Base-by-base conservation (phyloP, 371 early-diverging fungal species). In the Rhizopus arrhizus region DNA sequence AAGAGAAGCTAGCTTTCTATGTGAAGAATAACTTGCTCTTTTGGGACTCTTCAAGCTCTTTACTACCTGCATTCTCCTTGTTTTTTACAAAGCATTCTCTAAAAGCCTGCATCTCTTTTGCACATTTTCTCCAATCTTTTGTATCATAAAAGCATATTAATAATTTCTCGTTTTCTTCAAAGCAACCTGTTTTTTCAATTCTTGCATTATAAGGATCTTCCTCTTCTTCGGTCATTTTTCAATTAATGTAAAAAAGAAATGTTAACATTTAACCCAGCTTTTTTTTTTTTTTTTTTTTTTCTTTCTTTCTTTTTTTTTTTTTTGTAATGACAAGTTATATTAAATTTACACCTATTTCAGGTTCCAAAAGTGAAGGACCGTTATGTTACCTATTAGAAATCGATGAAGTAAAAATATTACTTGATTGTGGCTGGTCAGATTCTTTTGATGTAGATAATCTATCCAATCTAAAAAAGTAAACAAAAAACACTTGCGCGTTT, bases 391-490 rank as follows among this genome's bases (percentile, higher is more conserved):
- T 98, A 58, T 78, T 98, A 50, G 94, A 96, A 70, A 87, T 97
- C 33, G 94, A 94, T 67, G 91, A 92, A 57, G 91, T 90, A 35
- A 90, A 88, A 56, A 88, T 98, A 40, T 71, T 98, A 50, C 82
- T 98, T 34, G 98, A 98, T 73, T 96, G 96, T 77, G 98, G 97
- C 15, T 92, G 93, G 89, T 82, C 84, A 50, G 90, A 89, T 69
- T 62, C 73, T 29, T 89, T 92, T 61, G 77, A 92, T 59, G 74
- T 83, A 46, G 85, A 88, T 9, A 87, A 86, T 56, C 77, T 95
- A 31, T 72, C 69, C 38, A 77, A 82, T 51, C 80, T 92, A 32
- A 83, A 84, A 75, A 83, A 87, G 91, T 90, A 80, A 42, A 10
- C 15, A 13, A 56, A 40, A 50, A 40, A 57, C 35, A 1, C 2